These are phyloP conservation scores for Kluyveromyces dobzhanskii DNA, from an alignment of 805 yeast genomes.

Conservation along the genomic window DNA sequence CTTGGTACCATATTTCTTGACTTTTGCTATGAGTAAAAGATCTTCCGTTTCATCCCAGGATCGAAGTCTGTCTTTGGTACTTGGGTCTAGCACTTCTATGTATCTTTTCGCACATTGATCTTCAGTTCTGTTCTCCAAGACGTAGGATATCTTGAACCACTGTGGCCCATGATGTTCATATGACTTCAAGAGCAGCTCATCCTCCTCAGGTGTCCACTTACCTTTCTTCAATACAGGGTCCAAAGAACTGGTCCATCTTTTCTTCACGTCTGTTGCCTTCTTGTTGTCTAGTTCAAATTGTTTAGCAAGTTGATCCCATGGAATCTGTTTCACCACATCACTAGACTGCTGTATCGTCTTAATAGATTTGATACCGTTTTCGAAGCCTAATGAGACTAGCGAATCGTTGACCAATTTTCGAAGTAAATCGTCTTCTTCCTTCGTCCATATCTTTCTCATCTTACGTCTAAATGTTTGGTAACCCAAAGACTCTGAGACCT, in stretches of 20 bases:
- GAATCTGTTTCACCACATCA: conserved; percentile 30
- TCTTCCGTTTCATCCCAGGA: conserved; percentile 81
- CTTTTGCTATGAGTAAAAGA: conserved; percentile 53
- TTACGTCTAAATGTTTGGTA: conserved; percentile 62
- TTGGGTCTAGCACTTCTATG: conserved; percentile 80
- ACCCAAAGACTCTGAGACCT: conserved; percentile 62
- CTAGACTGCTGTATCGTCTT: conserved; percentile 22
- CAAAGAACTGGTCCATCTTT: conserved; percentile 79
- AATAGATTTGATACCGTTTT: conserved; percentile 28
- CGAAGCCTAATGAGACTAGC: conserved; percentile 28
- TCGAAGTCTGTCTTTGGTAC: conserved; percentile 63
- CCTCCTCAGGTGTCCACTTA: conserved; percentile 80
- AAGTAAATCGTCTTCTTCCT: conserved; percentile 60
- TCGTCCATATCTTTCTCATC: conserved; percentile 63
- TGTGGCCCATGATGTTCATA: conserved; percentile 63
- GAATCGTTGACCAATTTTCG: conserved; percentile 34
- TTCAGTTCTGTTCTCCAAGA: conserved; percentile 79
- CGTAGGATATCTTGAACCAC: conserved; percentile 78
- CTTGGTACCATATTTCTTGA: conserved; percentile 68
- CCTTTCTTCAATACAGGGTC: conserved; percentile 81
- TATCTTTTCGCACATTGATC: conserved; percentile 93
- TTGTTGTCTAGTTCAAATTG: conserved; percentile 41
- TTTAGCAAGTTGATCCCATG: conserved; percentile 56
- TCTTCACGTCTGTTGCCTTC: conserved; percentile 74
- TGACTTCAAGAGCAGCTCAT: conserved; percentile 53